Base-by-base conservation (phyloP, 768 basidiomycete genomes). In the Sporobolomyces roseus region DNA sequence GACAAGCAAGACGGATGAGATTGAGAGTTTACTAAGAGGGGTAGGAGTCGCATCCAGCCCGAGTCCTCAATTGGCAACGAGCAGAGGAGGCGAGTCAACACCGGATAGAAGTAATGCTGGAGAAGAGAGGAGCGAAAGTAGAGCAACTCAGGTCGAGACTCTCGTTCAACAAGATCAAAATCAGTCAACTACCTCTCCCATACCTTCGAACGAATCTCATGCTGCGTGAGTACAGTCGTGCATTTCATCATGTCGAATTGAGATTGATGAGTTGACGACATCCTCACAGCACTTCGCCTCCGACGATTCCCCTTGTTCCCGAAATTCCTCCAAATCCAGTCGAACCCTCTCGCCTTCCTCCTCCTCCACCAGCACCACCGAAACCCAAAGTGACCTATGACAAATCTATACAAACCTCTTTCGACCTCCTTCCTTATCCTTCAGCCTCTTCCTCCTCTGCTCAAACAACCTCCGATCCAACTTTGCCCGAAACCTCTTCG, bases 401-500 rank as follows among this genome's bases (percentile, higher is more conserved):
- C 68, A 77, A 77, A 48, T 68, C 62, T 16, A 71, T 77, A 29
- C 76, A 77, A 54, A 77, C 76, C n/a, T 50, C 66, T 9, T 30
- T 32, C 50, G 65, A 63, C 46, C 49, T 65, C 21, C 29, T 50
- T 19, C 36, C 50, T 10, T 49, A 66, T 6, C 69, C 71, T 17
- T 67, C 73, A 29, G 71, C 71, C 32, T 67, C 70, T 5, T 49
- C 64, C 7, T 48, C 52, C 49, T 49, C 67, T 51, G 36, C 74
- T 88, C 88, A 88, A 90, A 80, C 86, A 30, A 33, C 30, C 21
- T 16, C 43, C 25, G 49, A 14, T 35, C 43, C 41, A 45, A 60
- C 5, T 43, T n/a, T n/a, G n/a, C n/a, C 21, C 86, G 36, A 87
- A 88, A 19, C 84, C 87, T 45, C 90, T 90, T 75, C 91, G 89